Evolutionary conservation across 106 monocot species (phyloP).

Genomic region (Acanthochlamys bracteata): DNA sequence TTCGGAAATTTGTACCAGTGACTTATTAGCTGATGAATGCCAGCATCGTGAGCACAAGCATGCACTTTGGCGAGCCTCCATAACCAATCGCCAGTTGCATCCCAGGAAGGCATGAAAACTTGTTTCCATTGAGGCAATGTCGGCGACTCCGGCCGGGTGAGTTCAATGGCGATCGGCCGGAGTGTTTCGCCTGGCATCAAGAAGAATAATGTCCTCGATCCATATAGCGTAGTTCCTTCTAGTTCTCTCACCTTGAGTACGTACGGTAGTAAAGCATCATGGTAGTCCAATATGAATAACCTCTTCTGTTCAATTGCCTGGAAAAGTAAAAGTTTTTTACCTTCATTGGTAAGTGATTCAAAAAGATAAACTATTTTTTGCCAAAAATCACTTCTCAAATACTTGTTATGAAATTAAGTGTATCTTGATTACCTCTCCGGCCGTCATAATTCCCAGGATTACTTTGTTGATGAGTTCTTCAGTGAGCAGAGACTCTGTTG

Average conservation of each 20-base stretch:
- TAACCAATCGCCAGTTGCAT: slow-evolving; percentile 54
- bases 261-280: slow-evolving; percentile 56
- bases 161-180: slow-evolving; percentile 61
- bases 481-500: slow-evolving; percentile 51
- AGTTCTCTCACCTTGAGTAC: slow-evolving; percentile 44
- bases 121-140: slow-evolving; percentile 33
- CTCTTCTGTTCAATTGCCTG: slow-evolving; percentile 59
- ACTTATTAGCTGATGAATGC: slow-evolving; percentile 63
- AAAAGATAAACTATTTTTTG: background rate
- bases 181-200: slow-evolving; percentile 30
- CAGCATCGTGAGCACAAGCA: slow-evolving; percentile 51
- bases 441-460: slow-evolving; percentile 45
- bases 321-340: background rate
- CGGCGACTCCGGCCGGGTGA: slow-evolving; percentile 48
- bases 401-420: background rate
- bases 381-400: too few species aligned
- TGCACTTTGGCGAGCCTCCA: slow-evolving; percentile 77
- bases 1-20: slow-evolving; percentile 56
- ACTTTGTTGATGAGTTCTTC: slow-evolving; percentile 37
- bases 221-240: slow-evolving; percentile 39
- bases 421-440: slow-evolving; percentile 32
- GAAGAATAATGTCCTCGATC: slow-evolving; percentile 65
- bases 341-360: too few species aligned
- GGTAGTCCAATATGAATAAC: slow-evolving; percentile 70
- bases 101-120: slow-evolving; percentile 26